These are phyloP conservation scores for Syncephalastrum monosporum DNA, from an alignment of 371 early-diverging fungal species.

Conservation along the genomic window DNA sequence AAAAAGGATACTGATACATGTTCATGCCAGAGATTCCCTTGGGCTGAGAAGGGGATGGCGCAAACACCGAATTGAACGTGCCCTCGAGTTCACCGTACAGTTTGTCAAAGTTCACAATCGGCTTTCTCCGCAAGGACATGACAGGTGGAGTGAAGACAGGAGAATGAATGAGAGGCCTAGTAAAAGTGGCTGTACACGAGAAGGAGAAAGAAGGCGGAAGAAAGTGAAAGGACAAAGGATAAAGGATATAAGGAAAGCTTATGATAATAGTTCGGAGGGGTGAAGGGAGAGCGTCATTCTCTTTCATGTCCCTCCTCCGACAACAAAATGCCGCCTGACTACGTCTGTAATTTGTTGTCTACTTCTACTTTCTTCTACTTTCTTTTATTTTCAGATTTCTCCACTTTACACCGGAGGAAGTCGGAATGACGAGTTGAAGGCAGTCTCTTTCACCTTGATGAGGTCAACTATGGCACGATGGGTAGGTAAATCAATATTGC, in stretches of 20 bases:
- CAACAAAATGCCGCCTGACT: too few relatives aligned
- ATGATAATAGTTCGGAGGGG: too few relatives aligned
- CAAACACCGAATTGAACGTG: conserved; percentile 59
- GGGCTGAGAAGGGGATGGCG: conserved; percentile 40
- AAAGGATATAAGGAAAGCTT: too few relatives aligned
- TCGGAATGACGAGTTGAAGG: too few relatives aligned
- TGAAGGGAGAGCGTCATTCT: too few relatives aligned
- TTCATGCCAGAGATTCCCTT: conserved; percentile 62
- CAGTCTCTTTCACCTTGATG: conserved; percentile 32
- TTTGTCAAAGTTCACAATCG: conserved; percentile 56
- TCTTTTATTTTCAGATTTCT: too few relatives aligned
- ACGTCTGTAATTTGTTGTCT: too few relatives aligned
- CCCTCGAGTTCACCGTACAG: conserved; percentile 52
- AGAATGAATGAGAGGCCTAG: too few relatives aligned
- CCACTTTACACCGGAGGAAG: too few relatives aligned
- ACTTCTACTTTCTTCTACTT: too few relatives aligned
- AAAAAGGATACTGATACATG: conserved; percentile 66
- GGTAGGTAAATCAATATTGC: conserved; percentile 10
- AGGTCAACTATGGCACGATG: conserved; percentile 27
- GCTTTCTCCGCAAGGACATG: conserved; percentile 63
- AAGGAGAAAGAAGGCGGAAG: neutral
- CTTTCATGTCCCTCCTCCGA: too few relatives aligned
- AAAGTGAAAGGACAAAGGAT: too few relatives aligned
- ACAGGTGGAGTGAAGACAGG: neutral
- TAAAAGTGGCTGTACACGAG: neutral